Base-by-base conservation (phyloP, 306 rosid species). In the Purshia tridentata region DNA sequence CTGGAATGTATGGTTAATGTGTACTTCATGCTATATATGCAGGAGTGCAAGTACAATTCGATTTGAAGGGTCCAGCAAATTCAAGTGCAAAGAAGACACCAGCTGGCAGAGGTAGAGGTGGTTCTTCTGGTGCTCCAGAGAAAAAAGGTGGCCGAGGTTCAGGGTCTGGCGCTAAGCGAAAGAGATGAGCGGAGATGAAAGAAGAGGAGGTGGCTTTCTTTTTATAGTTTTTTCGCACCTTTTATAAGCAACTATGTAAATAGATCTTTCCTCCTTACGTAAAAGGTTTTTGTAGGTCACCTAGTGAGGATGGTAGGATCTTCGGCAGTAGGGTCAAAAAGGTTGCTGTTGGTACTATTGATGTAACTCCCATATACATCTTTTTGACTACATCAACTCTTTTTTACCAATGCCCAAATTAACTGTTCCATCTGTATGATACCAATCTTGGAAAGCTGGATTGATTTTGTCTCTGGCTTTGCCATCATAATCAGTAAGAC, bases 41-140 rank as follows among this genome's bases (percentile, higher is more conserved):
- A 91, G 98, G 93, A 71, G 76, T 74, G 78, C 83, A 84, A 87
- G 98, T 91, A 54, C 85, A 91, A 19, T 77, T 94, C 74, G 93
- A 91, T 78, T 78, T 94, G 81, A 94, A 91, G 83, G 93, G 88
- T 51, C 74, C 82, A 6, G 92, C 79, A 67, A 88, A 63, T 70
- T 80, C 90, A 16, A 83, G 83, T 56, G 80, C 86, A n/a, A 90
- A 84, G 90, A 94, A 87, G 78, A 18, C 84, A 57, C 69, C 87
- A 0, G 83, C 85, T 65, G 90, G 93, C 65, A 86, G 92, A 75
- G 90, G 92, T 56, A 86, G 67, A 88, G 90, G 88, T 70, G 88
- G 83, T 76, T 80, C 93, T 74, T 78, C 93, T 4, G 47, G 80
- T 29, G 76, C 90, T 20, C 55, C 77, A 0, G 86, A 80, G 86